Percentiles rank a stretch among this genome's conserved stretches.
phyloP scores from a whole-genome alignment of 257 asterid species.

The Nicotiana knightiana region DNA sequence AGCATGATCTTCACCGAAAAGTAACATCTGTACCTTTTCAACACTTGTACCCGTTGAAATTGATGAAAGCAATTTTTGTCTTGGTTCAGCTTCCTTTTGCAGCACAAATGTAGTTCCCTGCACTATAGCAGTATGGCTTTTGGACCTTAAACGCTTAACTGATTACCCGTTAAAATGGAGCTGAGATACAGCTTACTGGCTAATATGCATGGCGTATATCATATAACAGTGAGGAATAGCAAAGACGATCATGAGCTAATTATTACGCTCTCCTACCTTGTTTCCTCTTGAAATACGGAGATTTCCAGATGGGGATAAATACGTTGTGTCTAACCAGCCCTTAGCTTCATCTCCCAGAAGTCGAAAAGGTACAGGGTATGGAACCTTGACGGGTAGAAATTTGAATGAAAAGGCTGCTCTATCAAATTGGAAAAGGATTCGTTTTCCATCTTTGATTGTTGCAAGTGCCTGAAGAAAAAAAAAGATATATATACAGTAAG shows the following conservation, averaged over 20 bases:
- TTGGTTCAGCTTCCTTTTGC: slow-evolving; percentile 75
- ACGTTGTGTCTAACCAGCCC: slow-evolving; percentile 94
- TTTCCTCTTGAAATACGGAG: slow-evolving; percentile 88
- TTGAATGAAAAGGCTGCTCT: slow-evolving; percentile 84
- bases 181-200: not conserved
- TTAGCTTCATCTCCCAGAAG: slow-evolving; percentile 97
- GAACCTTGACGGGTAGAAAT: slow-evolving; percentile 85
- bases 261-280: slow-evolving; percentile 46
- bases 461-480: slow-evolving; percentile 60
- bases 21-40: slow-evolving; percentile 42
- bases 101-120: slow-evolving; percentile 99
- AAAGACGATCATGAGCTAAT: not conserved
- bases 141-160: not conserved
- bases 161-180: not conserved
- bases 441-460: slow-evolving; percentile 51
- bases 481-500: not conserved
- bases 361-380: slow-evolving; percentile 86
- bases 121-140: slow-evolving; percentile 44
- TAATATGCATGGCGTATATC: not conserved
- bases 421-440: slow-evolving; percentile 79
- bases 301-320: slow-evolving; percentile 80
- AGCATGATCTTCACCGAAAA: not conserved
- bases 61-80: slow-evolving; percentile 65
- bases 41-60: slow-evolving; percentile 53
- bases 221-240: not conserved